phyloP scores from a whole-genome alignment of 345 rosid species.

The Noccaea bulbosa region DNA sequence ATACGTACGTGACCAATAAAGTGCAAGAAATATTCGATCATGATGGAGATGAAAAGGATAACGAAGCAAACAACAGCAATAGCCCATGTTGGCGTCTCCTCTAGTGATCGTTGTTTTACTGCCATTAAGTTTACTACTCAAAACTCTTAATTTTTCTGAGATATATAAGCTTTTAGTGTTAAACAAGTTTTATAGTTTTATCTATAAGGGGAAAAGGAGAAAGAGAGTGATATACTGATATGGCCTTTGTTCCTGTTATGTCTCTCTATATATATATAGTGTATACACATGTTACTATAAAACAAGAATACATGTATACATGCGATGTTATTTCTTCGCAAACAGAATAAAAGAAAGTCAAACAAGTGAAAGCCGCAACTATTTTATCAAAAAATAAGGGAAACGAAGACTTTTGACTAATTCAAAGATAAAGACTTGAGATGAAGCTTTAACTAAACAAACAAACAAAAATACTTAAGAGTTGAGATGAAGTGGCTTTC shows the following conservation, averaged over 20 bases:
- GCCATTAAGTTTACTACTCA: constrained; percentile 33
- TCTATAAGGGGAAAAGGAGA: constrained; percentile 17
- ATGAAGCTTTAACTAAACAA: not conserved
- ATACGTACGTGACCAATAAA: constrained; percentile 54
- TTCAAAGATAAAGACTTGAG: constrained; percentile 33
- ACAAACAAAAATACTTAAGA: not conserved
- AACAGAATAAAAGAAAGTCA: constrained; percentile 36
- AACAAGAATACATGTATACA: constrained; percentile 14
- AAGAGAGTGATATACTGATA: constrained; percentile 37
- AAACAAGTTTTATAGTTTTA: constrained; percentile 2
- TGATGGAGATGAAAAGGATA: constrained; percentile 66
- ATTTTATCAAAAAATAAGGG: not conserved
- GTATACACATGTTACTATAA: not conserved
- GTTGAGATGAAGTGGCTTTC: constrained; percentile 16
- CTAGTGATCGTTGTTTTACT: constrained; percentile 53
- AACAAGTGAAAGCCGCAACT: constrained; percentile 35
- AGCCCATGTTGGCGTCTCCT: constrained; percentile 91
- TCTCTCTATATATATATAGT: constrained; percentile 27
- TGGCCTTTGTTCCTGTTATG: constrained; percentile 24
- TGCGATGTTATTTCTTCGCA: constrained; percentile 2
- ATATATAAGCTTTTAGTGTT: constrained; percentile 20
- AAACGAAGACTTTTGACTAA: constrained; percentile 41
- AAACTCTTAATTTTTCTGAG: constrained; percentile 13
- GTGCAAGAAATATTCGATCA: constrained; percentile 72
- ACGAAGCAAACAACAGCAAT: constrained; percentile 81